These are phyloP conservation scores for Diaporthe vaccinii DNA, from an alignment of 2,329 filamentous ascomycete species.

Conservation along the genomic window DNA sequence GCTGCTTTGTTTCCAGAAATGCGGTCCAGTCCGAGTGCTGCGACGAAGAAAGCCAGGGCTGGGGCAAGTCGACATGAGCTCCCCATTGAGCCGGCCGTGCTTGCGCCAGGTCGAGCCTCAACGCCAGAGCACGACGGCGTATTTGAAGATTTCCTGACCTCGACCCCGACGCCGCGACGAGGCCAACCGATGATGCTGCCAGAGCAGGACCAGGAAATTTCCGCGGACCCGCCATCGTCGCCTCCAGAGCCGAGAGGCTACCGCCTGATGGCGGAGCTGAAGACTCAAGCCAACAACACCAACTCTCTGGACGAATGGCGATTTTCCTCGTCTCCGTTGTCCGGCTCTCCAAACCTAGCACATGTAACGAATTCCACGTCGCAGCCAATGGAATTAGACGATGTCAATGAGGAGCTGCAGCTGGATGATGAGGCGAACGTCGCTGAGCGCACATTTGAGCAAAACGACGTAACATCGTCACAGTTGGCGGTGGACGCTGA, in stretches of 20 bases:
- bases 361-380: conserved; percentile 47
- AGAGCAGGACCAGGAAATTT: conserved; percentile 60
- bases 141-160: conserved; percentile 68
- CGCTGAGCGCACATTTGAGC: background rate
- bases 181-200: conserved; percentile 64
- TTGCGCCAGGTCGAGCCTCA: conserved; percentile 48
- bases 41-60: conserved; percentile 30
- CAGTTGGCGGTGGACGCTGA: conserved; percentile 8
- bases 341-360: conserved; percentile 61
- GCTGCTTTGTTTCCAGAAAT: conserved; percentile 78
- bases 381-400: conserved; percentile 44
- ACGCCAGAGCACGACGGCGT: conserved; percentile 61
- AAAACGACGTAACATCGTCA: conserved; percentile 17
- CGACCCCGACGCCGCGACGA: conserved; percentile 72
- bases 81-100: background rate
- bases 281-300: conserved; percentile 60
- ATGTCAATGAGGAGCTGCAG: conserved; percentile 42
- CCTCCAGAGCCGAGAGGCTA: conserved; percentile 69
- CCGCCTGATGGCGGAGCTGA: conserved; percentile 65
- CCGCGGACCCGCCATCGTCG: conserved; percentile 68
- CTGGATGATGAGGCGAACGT: conserved; percentile 41
- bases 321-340: conserved; percentile 68
- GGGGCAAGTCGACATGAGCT: conserved; percentile 10
- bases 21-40: conserved; percentile 63
- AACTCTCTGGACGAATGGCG: conserved; percentile 63